These are phyloP conservation scores for Aspergillus baeticus DNA, from an alignment of 495 filamentous ascomycete species.

Conservation along the genomic window DNA sequence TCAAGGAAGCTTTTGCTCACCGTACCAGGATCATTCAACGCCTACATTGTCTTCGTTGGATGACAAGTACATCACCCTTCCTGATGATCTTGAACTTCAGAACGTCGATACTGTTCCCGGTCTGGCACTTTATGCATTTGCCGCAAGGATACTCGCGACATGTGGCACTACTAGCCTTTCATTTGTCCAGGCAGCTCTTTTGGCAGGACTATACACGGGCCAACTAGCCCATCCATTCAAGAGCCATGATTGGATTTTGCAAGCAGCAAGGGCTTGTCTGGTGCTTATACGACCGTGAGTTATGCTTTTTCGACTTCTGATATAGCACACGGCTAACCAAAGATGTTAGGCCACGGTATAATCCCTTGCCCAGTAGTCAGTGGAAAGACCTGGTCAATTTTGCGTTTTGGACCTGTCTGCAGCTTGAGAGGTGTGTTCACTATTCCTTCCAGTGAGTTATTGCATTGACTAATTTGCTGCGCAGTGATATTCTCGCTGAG, in stretches of 20 bases:
- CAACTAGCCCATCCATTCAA: constrained; percentile 86
- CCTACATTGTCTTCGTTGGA: constrained; percentile 22
- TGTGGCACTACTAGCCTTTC: constrained; percentile 75
- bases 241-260: constrained; percentile 83
- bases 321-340: neutral
- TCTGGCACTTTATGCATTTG: constrained; percentile 82
- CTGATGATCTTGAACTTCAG: constrained; percentile 28
- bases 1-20: constrained; percentile 23
- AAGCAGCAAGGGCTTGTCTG: constrained; percentile 73
- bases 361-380: constrained; percentile 24
- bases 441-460: neutral
- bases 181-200: constrained; percentile 80
- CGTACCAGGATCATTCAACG: constrained; percentile 21
- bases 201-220: constrained; percentile 85
- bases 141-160: constrained; percentile 81
- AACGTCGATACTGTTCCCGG: constrained; percentile 92
- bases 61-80: constrained; percentile 2
- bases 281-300: constrained; percentile 76
- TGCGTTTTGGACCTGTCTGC: constrained; percentile 91
- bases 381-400: constrained; percentile 60
- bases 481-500: constrained; percentile 89
- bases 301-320: neutral
- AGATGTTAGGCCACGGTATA: constrained; percentile 34
- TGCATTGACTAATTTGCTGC: neutral
- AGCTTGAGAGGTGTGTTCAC: constrained; percentile 77